Base-by-base conservation (phyloP, 305 asterid genomes). In the Solanum hybrid region DNA sequence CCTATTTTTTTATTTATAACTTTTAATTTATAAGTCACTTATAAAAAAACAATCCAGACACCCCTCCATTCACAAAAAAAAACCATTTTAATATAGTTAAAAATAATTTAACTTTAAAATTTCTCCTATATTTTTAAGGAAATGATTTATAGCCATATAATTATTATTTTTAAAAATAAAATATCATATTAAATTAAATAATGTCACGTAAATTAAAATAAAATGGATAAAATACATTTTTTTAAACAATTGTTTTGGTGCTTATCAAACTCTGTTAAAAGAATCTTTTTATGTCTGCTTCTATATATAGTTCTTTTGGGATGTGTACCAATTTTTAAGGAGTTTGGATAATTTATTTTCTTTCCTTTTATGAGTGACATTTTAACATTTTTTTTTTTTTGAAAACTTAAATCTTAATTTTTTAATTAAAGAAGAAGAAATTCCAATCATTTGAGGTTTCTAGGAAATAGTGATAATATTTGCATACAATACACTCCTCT, bases 101-200 rank as follows among this genome's bases (percentile, higher is more conserved):
- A 7, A 17, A 56, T 56, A 17, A 3, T 3, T 56, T 56, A 56
- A 7, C 5, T 56, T 56, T 6, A 56, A 56, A 56, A 7, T 0
- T 56, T 16, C 4, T 46, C 0, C 0, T 5, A 6, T 56, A 56
- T 56, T 0, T 56, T 56, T 17, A 56, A 56, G 0, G 0, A 56
- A 56, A 56, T 56, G 0, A 56, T 17, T 56, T 56, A 56, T 16
- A 17, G 0, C 2, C 10, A 56, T 0, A 17, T 56, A 56, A 17
- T 0, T 51, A 42, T 12, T 42, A 12, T 4, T 37, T 37, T 8
- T 36, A 6, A 40, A 40, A 40, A 38, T 11, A 12, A 42, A 42
- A 20, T 20, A 56, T 56, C 24, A 20, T 56, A 56, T 56, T 17
- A 17, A 56, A 56, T 56, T 0, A 17, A 17, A 17, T 17, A 1